A percentile compares a stretch with the other conserved stretches of the same genome.
phyloP scores from a whole-genome alignment of 2,329 filamentous ascomycete genomes.

The Verticillium zaregamsianum region DNA sequence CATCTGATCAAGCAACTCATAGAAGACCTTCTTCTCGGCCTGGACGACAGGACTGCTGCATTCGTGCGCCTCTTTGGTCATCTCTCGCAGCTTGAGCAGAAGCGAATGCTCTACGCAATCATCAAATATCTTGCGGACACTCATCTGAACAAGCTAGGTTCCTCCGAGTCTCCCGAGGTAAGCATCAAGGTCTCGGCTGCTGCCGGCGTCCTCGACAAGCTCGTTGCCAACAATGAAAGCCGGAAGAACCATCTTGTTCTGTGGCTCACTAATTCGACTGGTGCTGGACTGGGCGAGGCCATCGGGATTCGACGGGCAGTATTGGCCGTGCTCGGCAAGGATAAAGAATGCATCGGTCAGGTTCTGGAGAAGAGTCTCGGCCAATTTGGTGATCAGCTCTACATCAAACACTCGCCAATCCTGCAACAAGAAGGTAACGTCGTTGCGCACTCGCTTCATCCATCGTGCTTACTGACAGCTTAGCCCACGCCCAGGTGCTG shows the following conservation, averaged over 20 bases:
- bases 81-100: slow-evolving; percentile 38
- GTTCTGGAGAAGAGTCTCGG: slow-evolving; percentile 65
- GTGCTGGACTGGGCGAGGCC: slow-evolving; percentile 60
- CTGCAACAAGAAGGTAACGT: slow-evolving; percentile 78
- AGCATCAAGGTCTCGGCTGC: slow-evolving; percentile 48
- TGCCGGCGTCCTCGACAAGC: slow-evolving; percentile 48
- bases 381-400: slow-evolving; percentile 81
- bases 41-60: slow-evolving; percentile 10
- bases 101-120: slow-evolving; percentile 33
- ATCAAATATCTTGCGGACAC: slow-evolving; percentile 41
- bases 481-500: slow-evolving; percentile 75
- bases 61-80: slow-evolving; percentile 28
- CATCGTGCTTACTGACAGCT: slow-evolving; percentile 1
- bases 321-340: slow-evolving; percentile 51
- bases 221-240: slow-evolving; percentile 43
- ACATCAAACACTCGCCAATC: slow-evolving; percentile 80
- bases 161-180: slow-evolving; percentile 22
- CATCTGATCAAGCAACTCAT: slow-evolving; percentile 32
- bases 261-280: slow-evolving; percentile 63
- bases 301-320: slow-evolving; percentile 65
- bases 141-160: slow-evolving; percentile 32
- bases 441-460: too few species aligned
- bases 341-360: slow-evolving; percentile 45
- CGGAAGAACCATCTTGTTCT: slow-evolving; percentile 52
- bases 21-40: slow-evolving; percentile 31